These are phyloP conservation scores for Gastrolobium villosum DNA, from an alignment of 306 rosid species.

Conservation along the genomic window DNA sequence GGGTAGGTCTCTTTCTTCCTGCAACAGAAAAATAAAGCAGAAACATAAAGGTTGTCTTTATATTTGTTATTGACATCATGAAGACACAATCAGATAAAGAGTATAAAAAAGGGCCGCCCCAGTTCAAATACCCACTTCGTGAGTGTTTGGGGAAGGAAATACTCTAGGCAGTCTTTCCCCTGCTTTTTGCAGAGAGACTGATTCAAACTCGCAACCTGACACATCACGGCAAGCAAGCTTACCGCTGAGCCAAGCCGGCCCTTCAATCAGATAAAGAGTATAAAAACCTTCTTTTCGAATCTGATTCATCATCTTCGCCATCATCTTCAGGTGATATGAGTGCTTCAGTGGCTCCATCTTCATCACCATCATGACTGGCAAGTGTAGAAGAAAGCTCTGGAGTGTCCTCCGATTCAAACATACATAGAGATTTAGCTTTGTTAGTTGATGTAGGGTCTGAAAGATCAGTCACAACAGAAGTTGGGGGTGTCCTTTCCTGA, in stretches of 20 bases:
- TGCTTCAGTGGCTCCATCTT: conserved; percentile 65
- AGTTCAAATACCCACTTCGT: too few species aligned
- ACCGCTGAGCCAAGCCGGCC: too few species aligned
- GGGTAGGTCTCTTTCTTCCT: conserved; percentile 72
- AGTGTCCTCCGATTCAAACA: conserved; percentile 65
- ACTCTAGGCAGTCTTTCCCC: too few species aligned
- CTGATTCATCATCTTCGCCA: conserved; percentile 71
- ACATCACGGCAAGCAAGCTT: too few species aligned
- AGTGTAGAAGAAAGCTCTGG: conserved; percentile 78
- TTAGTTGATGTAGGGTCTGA: conserved; percentile 63
- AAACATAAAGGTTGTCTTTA: conserved; percentile 15
- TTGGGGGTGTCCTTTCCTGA: conserved; percentile 72
- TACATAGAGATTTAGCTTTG: conserved; percentile 55
- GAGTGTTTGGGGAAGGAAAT: too few species aligned
- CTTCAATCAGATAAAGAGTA: not conserved
- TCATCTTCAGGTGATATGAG: conserved; percentile 58
- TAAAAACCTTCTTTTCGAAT: conserved; percentile 75
- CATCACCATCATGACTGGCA: conserved; percentile 68
- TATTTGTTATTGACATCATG: conserved; percentile 10
- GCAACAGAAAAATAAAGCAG: conserved; percentile 47
- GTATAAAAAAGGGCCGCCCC: too few species aligned
- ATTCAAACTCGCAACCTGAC: too few species aligned
- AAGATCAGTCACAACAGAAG: conserved; percentile 66
- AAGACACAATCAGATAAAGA: conserved; percentile 9
- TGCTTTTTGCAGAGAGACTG: too few species aligned